These are phyloP conservation scores for Pholiota microspora DNA, from an alignment of 768 basidiomycete species.

Conservation along the genomic window DNA sequence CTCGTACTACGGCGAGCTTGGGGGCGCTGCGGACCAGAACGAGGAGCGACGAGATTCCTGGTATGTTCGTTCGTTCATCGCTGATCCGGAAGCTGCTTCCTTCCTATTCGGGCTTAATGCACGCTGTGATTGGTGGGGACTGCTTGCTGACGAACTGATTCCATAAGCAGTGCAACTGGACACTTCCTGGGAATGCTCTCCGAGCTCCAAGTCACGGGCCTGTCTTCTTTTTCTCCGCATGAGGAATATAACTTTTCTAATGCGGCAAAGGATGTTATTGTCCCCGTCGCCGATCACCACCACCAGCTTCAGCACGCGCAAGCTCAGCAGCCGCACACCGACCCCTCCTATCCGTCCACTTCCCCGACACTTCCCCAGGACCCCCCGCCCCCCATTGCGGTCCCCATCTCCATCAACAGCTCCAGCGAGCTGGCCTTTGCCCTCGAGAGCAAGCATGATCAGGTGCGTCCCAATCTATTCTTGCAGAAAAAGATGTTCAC, in stretches of 20 bases:
- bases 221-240: conserved; percentile 23
- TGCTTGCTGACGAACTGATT: conserved; percentile 2
- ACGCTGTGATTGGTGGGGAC: neutral
- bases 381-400: conserved; percentile 6
- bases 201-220: conserved; percentile 35
- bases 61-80: conserved; percentile 26
- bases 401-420: conserved; percentile 24
- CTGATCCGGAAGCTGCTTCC: conserved; percentile 6
- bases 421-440: conserved; percentile 29
- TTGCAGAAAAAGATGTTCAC: neutral
- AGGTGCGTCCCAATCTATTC: conserved; percentile 12
- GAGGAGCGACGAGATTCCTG: conserved; percentile 41
- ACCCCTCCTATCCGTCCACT: conserved; percentile 20
- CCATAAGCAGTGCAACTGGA: conserved; percentile 29
- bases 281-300: neutral
- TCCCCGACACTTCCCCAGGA: conserved; percentile 22
- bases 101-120: conserved; percentile 8
- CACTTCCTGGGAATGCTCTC: conserved; percentile 43
- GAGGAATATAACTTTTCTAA: conserved; percentile 22
- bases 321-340: conserved; percentile 12
- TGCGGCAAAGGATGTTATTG: conserved; percentile 12
- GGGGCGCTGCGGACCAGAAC: conserved; percentile 25
- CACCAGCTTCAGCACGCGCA: conserved; percentile 16
- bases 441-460: conserved; percentile 20
- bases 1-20: conserved; percentile 23